These are phyloP conservation scores for Salvia hispanica DNA, from an alignment of 257 asterid genomes.

Conservation along the genomic window DNA sequence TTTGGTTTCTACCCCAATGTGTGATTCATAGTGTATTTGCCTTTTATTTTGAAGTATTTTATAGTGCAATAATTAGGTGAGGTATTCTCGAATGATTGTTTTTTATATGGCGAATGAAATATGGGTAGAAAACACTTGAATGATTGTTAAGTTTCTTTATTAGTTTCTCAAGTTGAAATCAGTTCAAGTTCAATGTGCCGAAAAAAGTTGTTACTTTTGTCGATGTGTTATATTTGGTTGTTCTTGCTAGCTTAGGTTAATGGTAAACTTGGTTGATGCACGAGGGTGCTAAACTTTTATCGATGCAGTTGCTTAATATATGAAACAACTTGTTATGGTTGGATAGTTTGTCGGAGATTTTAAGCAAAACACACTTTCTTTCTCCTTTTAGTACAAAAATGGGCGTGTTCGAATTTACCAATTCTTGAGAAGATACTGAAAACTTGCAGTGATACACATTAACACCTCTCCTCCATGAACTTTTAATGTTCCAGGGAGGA, in stretches of 20 bases:
- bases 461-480: too few relatives aligned
- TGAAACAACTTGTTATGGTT: too few relatives aligned
- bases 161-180: not conserved
- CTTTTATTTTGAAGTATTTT: not conserved
- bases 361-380: not conserved
- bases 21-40: not conserved
- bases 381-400: too few relatives aligned
- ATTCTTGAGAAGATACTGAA: too few relatives aligned
- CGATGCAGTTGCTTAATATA: not conserved
- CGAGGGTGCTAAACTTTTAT: not conserved
- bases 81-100: not conserved
- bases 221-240: not conserved
- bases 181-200: not conserved
- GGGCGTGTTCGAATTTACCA: too few relatives aligned
- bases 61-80: not conserved
- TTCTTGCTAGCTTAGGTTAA: slow-evolving; percentile 2
- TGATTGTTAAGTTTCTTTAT: not conserved
- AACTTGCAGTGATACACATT: not conserved
- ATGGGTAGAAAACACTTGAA: not conserved
- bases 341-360: not conserved
- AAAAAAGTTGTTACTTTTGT: not conserved
- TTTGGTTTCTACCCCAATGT: not conserved
- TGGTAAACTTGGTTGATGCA: not conserved
- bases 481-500: slow-evolving; percentile 70
- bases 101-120: not conserved